Base-by-base conservation (phyloP, 1,284 basidiomycete genomes). In the Tranzscheliella williamsii region DNA sequence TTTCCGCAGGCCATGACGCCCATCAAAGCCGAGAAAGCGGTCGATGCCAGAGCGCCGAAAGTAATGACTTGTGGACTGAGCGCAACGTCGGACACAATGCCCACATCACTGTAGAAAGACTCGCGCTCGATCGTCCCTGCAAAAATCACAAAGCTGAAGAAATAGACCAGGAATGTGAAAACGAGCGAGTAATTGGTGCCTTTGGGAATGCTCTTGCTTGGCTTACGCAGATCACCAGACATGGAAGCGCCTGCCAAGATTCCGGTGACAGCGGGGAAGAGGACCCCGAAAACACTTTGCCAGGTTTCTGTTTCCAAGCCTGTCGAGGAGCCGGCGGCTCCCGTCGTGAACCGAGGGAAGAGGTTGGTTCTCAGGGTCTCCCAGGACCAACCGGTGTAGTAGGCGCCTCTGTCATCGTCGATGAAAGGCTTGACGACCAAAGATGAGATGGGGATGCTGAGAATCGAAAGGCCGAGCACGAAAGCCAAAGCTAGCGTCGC, bases 141-240 rank as follows among this genome's bases (percentile, higher is more conserved):
- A 42, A 76, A 64, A 35, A 76, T 45, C 45, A 76, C 38, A 39
- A 76, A 75, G 41, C 45, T 55, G 23, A 62, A n/a, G 4, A 64
- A 51, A 35, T 76, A 76, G 40, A 76, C 43, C 29, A 51, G 32
- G 42, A 75, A 76, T 15, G 75, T 76, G 52, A 74, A 76, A 18
- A 72, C 27, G 15, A 76, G 61, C 34, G 75, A 64, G 44, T 68
- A 73, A 49, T 76, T 75, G 21, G 75, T 76, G 17, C 75, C 72
- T 46, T 76, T 76, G n/a, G 75, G 73, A 23, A 76, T 74, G 49
- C 74, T 76, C 48, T 76, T 76, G 52, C 69, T 72, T 24, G 75
- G 75, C 47, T 76, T 76, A 40, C 75, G 71, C 26, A 76, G 49
- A 44, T 76, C 75, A 26, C 75, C 75, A 3, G 71, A 74, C 72